These are phyloP conservation scores for Ophiostoma sp. DNA, from an alignment of 2,329 filamentous ascomycete species.

Conservation along the genomic window DNA sequence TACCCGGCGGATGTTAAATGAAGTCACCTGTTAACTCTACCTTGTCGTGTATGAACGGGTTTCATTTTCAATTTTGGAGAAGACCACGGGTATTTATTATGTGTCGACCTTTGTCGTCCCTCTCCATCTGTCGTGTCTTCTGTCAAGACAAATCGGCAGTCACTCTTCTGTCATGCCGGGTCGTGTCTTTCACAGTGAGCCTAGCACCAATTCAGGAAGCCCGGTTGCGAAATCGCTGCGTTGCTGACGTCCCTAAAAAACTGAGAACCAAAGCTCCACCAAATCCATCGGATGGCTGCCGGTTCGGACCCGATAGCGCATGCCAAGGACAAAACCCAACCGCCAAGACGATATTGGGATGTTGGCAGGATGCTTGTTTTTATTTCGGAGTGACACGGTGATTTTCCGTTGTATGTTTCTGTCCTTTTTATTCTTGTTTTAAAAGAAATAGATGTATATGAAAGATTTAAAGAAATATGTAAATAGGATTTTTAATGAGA, in stretches of 20 bases:
- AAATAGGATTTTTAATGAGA: no score
- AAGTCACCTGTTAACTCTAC: no score
- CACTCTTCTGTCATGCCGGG: background rate
- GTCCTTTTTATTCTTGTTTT: background rate
- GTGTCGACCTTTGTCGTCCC: background rate
- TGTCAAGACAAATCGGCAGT: background rate
- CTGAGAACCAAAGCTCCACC: background rate
- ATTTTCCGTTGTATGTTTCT: background rate
- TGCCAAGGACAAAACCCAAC: background rate
- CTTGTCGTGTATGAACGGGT: no score
- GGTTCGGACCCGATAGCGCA: constrained; percentile 14
- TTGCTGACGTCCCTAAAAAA: background rate
- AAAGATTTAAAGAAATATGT: no score
- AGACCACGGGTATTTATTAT: background rate
- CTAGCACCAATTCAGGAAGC: background rate
- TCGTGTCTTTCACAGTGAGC: background rate
- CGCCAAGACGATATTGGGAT: background rate
- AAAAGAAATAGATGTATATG: no score
- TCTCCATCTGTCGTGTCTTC: background rate
- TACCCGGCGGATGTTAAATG: no score
- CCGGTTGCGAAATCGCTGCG: background rate
- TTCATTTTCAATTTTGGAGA: no score
- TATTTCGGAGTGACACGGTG: background rate
- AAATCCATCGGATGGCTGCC: background rate
- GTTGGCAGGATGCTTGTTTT: background rate